Base-by-base conservation (phyloP, 2,329 filamentous ascomycete genomes). In the Neoarthrinium moseri region DNA sequence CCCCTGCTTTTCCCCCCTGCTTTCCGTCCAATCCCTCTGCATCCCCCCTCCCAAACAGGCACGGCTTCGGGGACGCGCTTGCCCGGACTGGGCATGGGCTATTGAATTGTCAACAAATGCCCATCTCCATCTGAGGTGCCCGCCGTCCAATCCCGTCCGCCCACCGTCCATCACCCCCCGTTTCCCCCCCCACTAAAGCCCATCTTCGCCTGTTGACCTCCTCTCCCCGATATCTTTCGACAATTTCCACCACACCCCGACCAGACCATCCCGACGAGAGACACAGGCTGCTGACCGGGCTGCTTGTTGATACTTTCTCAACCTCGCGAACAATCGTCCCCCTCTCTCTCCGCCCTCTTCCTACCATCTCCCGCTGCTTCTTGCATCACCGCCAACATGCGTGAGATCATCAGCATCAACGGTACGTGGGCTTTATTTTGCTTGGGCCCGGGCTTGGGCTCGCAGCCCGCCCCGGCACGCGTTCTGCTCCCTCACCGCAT, bases 371-470 rank as follows among this genome's bases (percentile, higher is more conserved):
- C 50, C 54, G 56, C 60, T 56, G 56, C 58, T 57, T 52, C 56
- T 65, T 61, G 47, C 54, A 55, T 56, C 47, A 47, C 48, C 56
- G 61, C 53, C 80, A 91, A 72, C 71, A 97, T 97, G 92, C 91
- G 92, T 88, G 92, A 97, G 85, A 91, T 97, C 72, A 96, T 97
- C 75, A 92, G 87, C 78, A 88, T 97, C 83, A 96, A 96, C 83
- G 91, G 92, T 96, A 84, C 68, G 87, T 66, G 27, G 6, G 13
- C 23, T 26, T 5, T 33, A 13, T 20, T 21, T 21, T 15, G 20
- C 13, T 17, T 26, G 37, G 30, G 23, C 15, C 21, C 22, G 18
- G 7, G 39, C 32, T 21, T 12, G 21, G 15, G 20, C 18, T 15
- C 32, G 29, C 22, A 43, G 15, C 51, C 58, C 59, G 57, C 56